Percentiles rank a stretch among this genome's conserved stretches.
Conservation (phyloP, 1,139 yeast species). For the Diutina siamensis region DNA sequence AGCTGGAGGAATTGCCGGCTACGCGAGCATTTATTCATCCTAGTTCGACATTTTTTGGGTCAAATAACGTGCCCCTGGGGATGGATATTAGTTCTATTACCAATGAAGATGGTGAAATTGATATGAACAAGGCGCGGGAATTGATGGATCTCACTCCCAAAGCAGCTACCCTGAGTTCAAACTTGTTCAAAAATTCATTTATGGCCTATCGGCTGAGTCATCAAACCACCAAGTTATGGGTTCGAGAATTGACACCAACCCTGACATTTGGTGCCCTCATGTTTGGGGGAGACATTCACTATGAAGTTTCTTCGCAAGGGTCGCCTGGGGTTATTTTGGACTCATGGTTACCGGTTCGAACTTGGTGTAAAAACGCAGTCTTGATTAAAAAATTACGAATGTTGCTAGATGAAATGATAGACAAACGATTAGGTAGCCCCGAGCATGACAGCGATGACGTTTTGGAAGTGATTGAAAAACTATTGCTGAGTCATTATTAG, state of each 20-base stretch:
- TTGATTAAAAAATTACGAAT: slow-evolving; percentile 57
- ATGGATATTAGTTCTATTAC: slow-evolving; percentile 16
- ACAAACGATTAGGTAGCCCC: slow-evolving; percentile 31
- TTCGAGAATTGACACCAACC: slow-evolving; percentile 73
- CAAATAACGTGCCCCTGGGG: slow-evolving; percentile 9
- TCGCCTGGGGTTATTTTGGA: slow-evolving; percentile 64
- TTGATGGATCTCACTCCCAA: slow-evolving; percentile 26
- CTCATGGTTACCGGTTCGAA: slow-evolving; percentile 70
- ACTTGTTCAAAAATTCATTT: slow-evolving; percentile 32
- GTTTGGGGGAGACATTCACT: slow-evolving; percentile 68
- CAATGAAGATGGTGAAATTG: slow-evolving; percentile 29
- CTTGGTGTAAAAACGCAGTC: slow-evolving; percentile 94
- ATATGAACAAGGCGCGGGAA: slow-evolving; percentile 19
- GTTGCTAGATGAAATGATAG: slow-evolving; percentile 57
- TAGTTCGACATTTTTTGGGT: slow-evolving; percentile 53
- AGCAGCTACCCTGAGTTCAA: slow-evolving; percentile 13
- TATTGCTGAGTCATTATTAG: slow-evolving; percentile 1
- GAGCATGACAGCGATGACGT: neutral
- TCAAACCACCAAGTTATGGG: slow-evolving; percentile 55
- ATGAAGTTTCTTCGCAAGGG: slow-evolving; percentile 44
- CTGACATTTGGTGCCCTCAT: slow-evolving; percentile 57
- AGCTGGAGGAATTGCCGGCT: slow-evolving; percentile 31
- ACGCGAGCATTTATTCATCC: slow-evolving; percentile 76
- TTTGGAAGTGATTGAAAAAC: neutral
- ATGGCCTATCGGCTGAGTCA: slow-evolving; percentile 45